phyloP scores from a whole-genome alignment of 352 stramenopile species.

The Phytophthora idaei region DNA sequence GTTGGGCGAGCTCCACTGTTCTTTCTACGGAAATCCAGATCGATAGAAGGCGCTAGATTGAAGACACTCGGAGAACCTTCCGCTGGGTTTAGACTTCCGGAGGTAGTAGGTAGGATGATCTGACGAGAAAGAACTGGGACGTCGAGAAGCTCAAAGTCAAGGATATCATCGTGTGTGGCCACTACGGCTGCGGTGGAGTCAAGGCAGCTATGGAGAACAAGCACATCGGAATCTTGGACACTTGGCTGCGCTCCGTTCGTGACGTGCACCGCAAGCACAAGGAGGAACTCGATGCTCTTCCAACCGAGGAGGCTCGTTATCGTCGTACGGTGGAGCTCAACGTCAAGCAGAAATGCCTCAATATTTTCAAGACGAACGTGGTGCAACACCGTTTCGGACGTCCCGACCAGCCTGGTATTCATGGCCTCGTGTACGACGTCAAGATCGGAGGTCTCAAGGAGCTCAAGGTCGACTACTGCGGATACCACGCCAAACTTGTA shows the following conservation, averaged over 20 bases:
- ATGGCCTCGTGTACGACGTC: conserved; percentile 81
- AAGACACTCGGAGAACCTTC: too few relatives aligned
- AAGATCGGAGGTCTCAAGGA: conserved; percentile 64
- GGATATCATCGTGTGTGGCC: conserved; percentile 91
- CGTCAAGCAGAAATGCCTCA: conserved; percentile 85
- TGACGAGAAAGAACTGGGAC: too few relatives aligned
- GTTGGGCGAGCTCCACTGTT: too few relatives aligned
- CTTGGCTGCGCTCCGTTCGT: conserved; percentile 91
- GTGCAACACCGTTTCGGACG: conserved; percentile 74
- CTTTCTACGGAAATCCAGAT: too few relatives aligned
- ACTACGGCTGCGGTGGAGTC: conserved; percentile 93
- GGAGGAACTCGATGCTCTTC: conserved; percentile 33
- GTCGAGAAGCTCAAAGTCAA: conserved; percentile 71
- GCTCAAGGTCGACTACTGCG: conserved; percentile 69
- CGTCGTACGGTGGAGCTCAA: conserved; percentile 81
- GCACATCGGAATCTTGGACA: conserved; percentile 84
- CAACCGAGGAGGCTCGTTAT: conserved; percentile 38
- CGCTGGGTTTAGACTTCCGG: too few relatives aligned
- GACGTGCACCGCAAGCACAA: conserved; percentile 55
- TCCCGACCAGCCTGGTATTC: conserved; percentile 68
- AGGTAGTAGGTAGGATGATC: too few relatives aligned
- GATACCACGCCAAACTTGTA: conserved; percentile 55
- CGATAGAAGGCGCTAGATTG: too few relatives aligned
- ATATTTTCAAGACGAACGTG: conserved; percentile 88
- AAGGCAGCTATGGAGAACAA: conserved; percentile 84